phyloP scores from a whole-genome alignment of 495 filamentous ascomycete genomes.

The Trichocladium uniseriatum region DNA sequence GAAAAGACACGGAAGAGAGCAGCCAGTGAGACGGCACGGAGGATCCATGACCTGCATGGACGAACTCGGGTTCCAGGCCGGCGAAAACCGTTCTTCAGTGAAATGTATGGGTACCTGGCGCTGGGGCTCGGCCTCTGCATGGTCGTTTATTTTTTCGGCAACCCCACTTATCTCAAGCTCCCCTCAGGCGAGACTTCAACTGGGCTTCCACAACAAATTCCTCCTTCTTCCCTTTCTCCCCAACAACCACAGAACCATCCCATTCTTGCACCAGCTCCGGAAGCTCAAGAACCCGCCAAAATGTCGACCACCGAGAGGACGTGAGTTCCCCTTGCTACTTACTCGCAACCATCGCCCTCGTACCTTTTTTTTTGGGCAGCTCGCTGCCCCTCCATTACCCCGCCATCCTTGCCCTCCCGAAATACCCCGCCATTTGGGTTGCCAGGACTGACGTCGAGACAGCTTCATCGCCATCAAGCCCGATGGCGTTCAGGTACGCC shows the following conservation, averaged over 20 bases:
- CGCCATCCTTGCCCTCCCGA: conserved; percentile 10
- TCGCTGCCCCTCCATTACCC: conserved; percentile 24
- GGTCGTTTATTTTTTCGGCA: conserved; percentile 15
- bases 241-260: conserved; percentile 31
- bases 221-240: conserved; percentile 23
- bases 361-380: neutral
- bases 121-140: conserved; percentile 15
- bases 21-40: neutral
- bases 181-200: conserved; percentile 12
- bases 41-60: neutral
- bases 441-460: conserved; percentile 40
- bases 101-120: conserved; percentile 9
- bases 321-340: conserved; percentile 46
- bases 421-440: conserved; percentile 20
- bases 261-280: conserved; percentile 21
- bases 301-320: conserved; percentile 85
- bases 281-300: conserved; percentile 41
- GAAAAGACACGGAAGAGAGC: neutral
- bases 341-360: conserved; percentile 1
- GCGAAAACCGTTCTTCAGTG: neutral
- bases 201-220: conserved; percentile 22
- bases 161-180: conserved; percentile 11
- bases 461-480: conserved; percentile 99
- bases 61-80: neutral
- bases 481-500: conserved; percentile 91